phyloP scores from a whole-genome alignment of 306 rosid species.

The Begonia peltatifolia region DNA sequence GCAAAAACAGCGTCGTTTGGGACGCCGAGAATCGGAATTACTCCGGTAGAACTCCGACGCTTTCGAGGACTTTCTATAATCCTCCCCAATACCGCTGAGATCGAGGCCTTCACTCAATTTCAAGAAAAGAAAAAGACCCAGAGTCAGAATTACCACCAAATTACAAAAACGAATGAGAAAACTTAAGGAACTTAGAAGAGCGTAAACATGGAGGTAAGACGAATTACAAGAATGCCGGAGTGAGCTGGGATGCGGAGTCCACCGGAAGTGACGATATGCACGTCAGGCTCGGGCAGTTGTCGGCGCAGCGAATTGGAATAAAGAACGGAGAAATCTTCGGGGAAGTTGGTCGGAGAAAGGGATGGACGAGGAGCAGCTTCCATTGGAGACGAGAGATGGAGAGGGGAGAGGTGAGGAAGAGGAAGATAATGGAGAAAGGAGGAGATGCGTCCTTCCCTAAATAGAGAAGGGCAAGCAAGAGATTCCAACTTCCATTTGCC shows the following conservation, averaged over 20 bases:
- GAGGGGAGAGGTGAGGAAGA: not conserved
- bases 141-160: too few species aligned
- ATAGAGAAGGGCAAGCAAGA: too few species aligned
- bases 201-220: too few species aligned
- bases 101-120: conserved; percentile 29
- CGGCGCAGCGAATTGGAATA: not conserved
- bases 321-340: conserved; percentile 9
- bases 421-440: not conserved
- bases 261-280: conserved; percentile 47
- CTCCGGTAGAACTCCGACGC: conserved; percentile 43
- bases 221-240: conserved; percentile 48
- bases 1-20: conserved; percentile 61
- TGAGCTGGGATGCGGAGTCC: conserved; percentile 68
- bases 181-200: too few species aligned
- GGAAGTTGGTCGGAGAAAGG: not conserved
- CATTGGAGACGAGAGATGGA: conserved; percentile 4
- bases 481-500: too few species aligned
- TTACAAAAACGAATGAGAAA: too few species aligned
- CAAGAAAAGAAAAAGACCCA: not conserved
- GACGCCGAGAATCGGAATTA: conserved; percentile 73
- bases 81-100: conserved; percentile 66
- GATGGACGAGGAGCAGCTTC: conserved; percentile 2
- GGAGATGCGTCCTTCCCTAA: not conserved
- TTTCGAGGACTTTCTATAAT: conserved; percentile 58
- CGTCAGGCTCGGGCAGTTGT: conserved; percentile 53